Base-by-base conservation (phyloP, 768 basidiomycete genomes). In the Calocera viscosa region DNA sequence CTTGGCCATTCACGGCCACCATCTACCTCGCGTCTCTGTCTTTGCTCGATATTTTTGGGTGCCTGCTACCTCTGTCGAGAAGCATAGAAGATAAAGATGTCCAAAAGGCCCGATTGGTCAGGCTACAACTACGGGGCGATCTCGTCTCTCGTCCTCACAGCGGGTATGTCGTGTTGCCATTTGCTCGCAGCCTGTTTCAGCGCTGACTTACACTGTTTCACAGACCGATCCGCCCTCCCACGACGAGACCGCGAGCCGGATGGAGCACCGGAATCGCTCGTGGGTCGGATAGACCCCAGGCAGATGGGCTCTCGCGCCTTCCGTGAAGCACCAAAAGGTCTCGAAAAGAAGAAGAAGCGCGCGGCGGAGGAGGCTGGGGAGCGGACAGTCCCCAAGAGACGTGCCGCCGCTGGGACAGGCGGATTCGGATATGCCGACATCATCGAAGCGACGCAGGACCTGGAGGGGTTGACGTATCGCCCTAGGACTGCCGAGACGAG, bases 101-200 rank as follows among this genome's bases (percentile, higher is more conserved):
- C 75, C 30, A 74, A 73, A 68, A 90, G 88, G 79, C 87, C 84
- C 65, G 91, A 95, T 77, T 78, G 90, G 72, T 92, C 91, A 69
- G 86, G 86, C 49, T 97, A 94, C 84, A 96, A 96, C 80, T 97
- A 98, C 82, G 86, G 89, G 53, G 91, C 91, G 66, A 94, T 97
- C 74, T 92, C 92, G 32, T 94, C 91, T 24, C 83, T 97, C 49
- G 95, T 98, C 49, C 82, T 97, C 73, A 94, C 90, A n/a, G 91
- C 95, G 38, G 79, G 80, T 76, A 67, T 72, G 73, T 74, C 40
- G 67, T 72, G 73, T 74, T 43, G 34, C 32, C 41, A 19, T 38
- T 65, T 38, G 38, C 65, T n/a, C 69, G 68, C 2, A 49, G 67
- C 26, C 22, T 38, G 64, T n/a, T 19, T 22, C 19, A 24, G 19